Conservation (phyloP, 331 rosid species). For the Acacia pycnantha region DNA sequence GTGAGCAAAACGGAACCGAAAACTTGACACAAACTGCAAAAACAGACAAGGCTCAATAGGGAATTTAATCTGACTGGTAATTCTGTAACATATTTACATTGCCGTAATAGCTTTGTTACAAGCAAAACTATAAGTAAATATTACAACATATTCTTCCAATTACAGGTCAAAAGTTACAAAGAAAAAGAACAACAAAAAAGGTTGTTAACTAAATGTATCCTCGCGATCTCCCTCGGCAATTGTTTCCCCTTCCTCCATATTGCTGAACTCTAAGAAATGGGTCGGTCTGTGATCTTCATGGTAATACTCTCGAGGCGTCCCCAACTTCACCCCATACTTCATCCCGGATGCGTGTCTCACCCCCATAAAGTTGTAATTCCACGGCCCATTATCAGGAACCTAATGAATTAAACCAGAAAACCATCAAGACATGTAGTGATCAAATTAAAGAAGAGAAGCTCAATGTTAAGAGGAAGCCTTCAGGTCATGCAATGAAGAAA, state of each 20-base stretch:
- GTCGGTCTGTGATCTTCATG: slow-evolving; percentile 95
- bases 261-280: slow-evolving; percentile 92
- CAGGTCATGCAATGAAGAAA: background rate
- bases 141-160: background rate
- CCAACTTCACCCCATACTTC: slow-evolving; percentile 89
- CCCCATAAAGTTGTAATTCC: slow-evolving; percentile 98
- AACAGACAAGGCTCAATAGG: background rate
- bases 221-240: slow-evolving; percentile 70
- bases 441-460: background rate
- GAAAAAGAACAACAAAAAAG: background rate
- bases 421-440: background rate
- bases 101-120: background rate
- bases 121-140: background rate
- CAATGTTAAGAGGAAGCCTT: background rate
- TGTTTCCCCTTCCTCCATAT: slow-evolving; percentile 85
- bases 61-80: background rate
- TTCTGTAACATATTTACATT: background rate
- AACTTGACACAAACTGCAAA: background rate
- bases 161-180: background rate
- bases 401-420: slow-evolving; percentile 26
- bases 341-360: slow-evolving; percentile 88
- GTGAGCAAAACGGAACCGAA: background rate
- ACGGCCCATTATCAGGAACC: slow-evolving; percentile 91
- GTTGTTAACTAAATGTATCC: background rate
- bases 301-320: slow-evolving; percentile 82